Evolutionary conservation across 2,329 filamentous ascomycete species (phyloP).

Genomic region (Rhynchosporium graminicola): DNA sequence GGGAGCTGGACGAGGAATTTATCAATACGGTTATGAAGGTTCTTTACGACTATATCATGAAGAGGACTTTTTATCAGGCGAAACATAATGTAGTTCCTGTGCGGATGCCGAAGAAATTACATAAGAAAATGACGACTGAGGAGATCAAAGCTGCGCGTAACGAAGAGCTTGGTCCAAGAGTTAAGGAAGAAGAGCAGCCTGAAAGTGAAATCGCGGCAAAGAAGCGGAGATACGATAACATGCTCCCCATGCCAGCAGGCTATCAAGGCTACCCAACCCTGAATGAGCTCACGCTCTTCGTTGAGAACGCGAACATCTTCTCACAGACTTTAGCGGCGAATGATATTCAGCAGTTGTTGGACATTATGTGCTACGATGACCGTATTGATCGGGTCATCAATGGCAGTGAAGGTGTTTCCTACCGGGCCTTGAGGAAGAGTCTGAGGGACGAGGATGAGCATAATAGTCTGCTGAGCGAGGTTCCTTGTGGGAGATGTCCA

Average conservation of each 20-base stretch:
- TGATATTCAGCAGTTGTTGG: conserved; percentile 82
- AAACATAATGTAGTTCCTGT: conserved; percentile 30
- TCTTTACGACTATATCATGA: conserved; percentile 72
- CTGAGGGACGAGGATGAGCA: conserved; percentile 44
- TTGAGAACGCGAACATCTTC: conserved; percentile 69
- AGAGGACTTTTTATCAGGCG: conserved; percentile 65
- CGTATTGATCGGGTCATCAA: conserved; percentile 65
- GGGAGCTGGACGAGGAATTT: conserved; percentile 84
- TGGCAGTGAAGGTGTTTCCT: conserved; percentile 39
- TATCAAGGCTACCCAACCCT: conserved; percentile 82
- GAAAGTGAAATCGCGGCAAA: conserved; percentile 28
- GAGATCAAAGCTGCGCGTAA: conserved; percentile 41
- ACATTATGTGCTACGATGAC: conserved; percentile 87
- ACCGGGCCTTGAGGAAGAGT: conserved; percentile 39
- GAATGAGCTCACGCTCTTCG: conserved; percentile 71
- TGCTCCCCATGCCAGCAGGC: conserved; percentile 58
- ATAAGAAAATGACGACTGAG: conserved; percentile 50
- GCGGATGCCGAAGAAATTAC: conserved; percentile 57
- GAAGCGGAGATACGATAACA: conserved; percentile 21
- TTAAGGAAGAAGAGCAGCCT: conserved; percentile 21
- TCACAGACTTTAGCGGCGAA: conserved; percentile 68
- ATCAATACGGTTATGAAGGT: conserved; percentile 75
- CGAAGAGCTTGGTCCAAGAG: conserved; percentile 28
- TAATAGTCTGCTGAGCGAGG: conserved; percentile 66
- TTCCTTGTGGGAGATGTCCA: conserved; percentile 87